Evolutionary conservation across 345 rosid genomes (phyloP), one percentile per base, ranked within the genome.

Genomic region (Heritiera littoralis): DNA sequence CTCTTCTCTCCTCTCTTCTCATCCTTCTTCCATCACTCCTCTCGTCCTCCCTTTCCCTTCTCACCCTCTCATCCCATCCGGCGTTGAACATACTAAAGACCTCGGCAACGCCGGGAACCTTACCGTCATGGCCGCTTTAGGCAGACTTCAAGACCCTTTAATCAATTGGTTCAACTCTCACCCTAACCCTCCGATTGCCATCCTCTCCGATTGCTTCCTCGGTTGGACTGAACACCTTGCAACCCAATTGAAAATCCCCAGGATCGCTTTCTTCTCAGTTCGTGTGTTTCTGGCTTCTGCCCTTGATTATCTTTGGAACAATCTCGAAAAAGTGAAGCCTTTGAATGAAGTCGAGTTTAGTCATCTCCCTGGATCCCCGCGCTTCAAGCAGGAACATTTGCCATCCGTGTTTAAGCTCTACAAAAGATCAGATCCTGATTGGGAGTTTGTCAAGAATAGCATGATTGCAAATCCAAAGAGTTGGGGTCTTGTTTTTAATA

Each of bases 131-230:
- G 6, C 84, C 52, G 87, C 95, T 77, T 87, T 90, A n/a, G 54
- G 77, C 69, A 76, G 77, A 51, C 93, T 91, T 52, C 85, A 14
- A 40, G 85, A 86, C 14, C 91, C 91, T 23, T 83, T 92, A 49
- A 5, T 83, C 77, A 23, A 58, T 7, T 92, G 97, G 98, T 90
- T 89, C 72, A 66, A 52, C 14, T 84, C 92, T 46, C 94, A 90
- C 40, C 28, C 68, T 15, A 68, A 45, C 17, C 97, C 95, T 12
- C 97, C 95, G 0, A 78, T 84, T 2, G 93, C 93, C 14, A 81
- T 94, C 70, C 68, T 93, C 66, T 93, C 96, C 10, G 98, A 91
- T 75, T 90, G 88, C 87, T 93, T 93, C 80, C 86, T 90, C 7
- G 96, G 94, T 14, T 93, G 94, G 94, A 91, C 94, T 32, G 9